Evolutionary conservation across 2,329 filamentous ascomycete genomes (phyloP), one percentile per base, ranked within the genome.

Genomic region (Blastomyces parvus): DNA sequence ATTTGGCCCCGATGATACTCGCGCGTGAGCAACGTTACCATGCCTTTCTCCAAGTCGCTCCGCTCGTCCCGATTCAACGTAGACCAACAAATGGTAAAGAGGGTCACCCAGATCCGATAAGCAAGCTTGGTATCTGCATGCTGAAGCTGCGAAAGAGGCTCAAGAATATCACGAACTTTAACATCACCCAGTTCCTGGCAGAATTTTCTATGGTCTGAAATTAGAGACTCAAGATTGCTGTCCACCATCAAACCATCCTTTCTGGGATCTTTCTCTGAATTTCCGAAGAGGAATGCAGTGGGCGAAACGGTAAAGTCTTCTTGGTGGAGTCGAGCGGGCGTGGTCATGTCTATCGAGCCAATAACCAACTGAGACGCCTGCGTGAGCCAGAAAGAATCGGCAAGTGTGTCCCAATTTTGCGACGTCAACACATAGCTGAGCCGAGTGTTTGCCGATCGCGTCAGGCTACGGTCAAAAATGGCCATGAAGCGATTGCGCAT

Each of bases 401-500:
- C 87, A 58, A 99, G 81, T 0, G 90, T 95, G 73, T 97, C 93
- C 94, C 94, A 99, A 70, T 97, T 97, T 74, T 99, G 95, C 30
- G 89, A 88, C 0, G 87, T 87, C 62, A 99, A 84, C 3, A 97
- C 88, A 76, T 97, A 97, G 64, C 88, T 88, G 48, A 99, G 82
- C 46, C 95, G 88, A 64, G 90, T 90, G 70, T 89, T 95, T 0
- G 92, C 93, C 8, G 91, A 91, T 71, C 92, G 90, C n/a, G 91
- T 95, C 67, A 99, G 80, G 72, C 91, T 96, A 76, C 89, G 90
- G 76, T 97, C 93, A 69, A 99, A 97, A 67, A 99, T 97, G 25
- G 85, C 85, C 86, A 99, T 91, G 79, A 99, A 99, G 17, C 93
- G 88, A 71, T 96, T 96, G 55, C 94, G 89, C 91, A 97, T 97